Evolutionary conservation across 805 yeast species (phyloP), one percentile per base, ranked within the genome.

Genomic region (Candida awuae): DNA sequence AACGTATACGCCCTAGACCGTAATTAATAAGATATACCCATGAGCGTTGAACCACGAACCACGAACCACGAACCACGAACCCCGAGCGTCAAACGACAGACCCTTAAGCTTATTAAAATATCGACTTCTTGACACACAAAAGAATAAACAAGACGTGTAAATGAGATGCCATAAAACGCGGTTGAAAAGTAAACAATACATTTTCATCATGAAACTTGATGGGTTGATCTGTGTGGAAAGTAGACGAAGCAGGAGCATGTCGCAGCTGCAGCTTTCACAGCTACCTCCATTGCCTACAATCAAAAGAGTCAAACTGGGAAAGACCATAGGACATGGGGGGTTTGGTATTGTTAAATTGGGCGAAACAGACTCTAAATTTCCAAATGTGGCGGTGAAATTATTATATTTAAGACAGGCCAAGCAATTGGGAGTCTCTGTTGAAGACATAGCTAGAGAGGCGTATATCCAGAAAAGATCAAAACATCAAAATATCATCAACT

Each of bases 271-370:
- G 38, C 58, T 71, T 13, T 69, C 75, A 2, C 75, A 71, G 49
- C 52, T 68, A 35, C 70, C 66, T 8, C 64, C 69, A 3, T 39
- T 76, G 2, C 82, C 83, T 3, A 51, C 53, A 20, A 65, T 76
- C 26, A 65, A 67, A 35, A 67, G 65, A 21, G 65, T 75, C 2
- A 63, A 56, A 21, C 38, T 69, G 6, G 80, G 75, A 0, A 64
- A 64, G 19, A 73, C 81, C 0, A 63, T 79, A 12, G 86, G 85
- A 0, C 77, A 75, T 46, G 86, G 86, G 2, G 67, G 84, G 0
- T 79, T 78, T 63, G 85, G 83, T 2, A 65, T 73, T 38, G 82
- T 78, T 4, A 73, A 75, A 47, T 56, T 62, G 8, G 83, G 79
- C 0, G 38, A 46, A 10, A 62, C 63, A 30, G 23, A 31, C 6